Conservation (phyloP, 805 yeast species). For the Candida succiphila region DNA sequence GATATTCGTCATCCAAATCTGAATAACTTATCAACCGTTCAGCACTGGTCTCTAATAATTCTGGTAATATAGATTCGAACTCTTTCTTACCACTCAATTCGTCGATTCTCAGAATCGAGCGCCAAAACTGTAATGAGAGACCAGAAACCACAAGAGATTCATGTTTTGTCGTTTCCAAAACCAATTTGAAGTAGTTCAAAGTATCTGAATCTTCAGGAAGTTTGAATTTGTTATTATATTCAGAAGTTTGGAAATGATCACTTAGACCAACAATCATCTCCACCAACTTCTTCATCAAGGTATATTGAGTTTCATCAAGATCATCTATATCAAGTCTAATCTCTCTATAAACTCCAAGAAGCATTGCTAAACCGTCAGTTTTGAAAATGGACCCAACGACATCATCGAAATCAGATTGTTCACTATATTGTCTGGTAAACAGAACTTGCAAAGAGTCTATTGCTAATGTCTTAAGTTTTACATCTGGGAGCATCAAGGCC, state of each 20-base stretch:
- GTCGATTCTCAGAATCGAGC: conserved; percentile 75
- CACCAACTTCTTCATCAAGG: conserved; percentile 78
- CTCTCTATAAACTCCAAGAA: conserved; percentile 52
- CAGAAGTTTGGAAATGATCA: conserved; percentile 45
- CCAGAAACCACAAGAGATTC: conserved; percentile 87
- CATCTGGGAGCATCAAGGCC: conserved; percentile 46
- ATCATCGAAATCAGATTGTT: conserved; percentile 59
- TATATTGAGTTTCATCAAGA: conserved; percentile 62
- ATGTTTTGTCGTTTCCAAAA: conserved; percentile 72
- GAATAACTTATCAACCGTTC: conserved; percentile 68
- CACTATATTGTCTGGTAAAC: conserved; percentile 67
- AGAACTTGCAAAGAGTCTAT: conserved; percentile 86
- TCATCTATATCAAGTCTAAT: conserved; percentile 58
- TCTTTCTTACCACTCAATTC: conserved; percentile 51
- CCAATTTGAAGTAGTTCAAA: conserved; percentile 58
- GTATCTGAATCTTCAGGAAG: conserved; percentile 51
- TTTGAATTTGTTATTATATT: conserved; percentile 13
- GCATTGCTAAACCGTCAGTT: conserved; percentile 60
- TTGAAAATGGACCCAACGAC: conserved; percentile 74
- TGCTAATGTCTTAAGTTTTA: conserved; percentile 69
- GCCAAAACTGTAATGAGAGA: conserved; percentile 89
- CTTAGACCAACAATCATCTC: conserved; percentile 87
- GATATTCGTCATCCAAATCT: conserved; percentile 53
- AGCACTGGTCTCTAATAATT: conserved; percentile 65
- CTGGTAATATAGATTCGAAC: conserved; percentile 49